phyloP scores from a whole-genome alignment of 805 yeast species.

The Candida orba region DNA sequence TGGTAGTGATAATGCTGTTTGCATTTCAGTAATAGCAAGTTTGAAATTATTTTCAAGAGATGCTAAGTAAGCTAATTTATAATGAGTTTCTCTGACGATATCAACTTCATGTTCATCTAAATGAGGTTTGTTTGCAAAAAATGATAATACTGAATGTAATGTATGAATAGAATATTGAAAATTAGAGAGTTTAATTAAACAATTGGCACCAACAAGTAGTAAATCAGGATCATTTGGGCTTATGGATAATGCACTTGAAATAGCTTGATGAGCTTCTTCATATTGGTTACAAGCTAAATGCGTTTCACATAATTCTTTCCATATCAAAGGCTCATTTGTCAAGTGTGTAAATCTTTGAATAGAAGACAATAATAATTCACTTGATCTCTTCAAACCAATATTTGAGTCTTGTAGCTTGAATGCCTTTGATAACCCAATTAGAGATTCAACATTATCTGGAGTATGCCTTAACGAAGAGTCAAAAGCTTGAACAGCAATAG shows the following conservation, averaged over 20 bases:
- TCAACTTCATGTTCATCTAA: constrained; percentile 32
- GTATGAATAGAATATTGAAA: constrained; percentile 40
- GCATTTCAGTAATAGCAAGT: constrained; percentile 41
- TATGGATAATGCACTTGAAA: constrained; percentile 35
- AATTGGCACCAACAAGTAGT: constrained; percentile 44
- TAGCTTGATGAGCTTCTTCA: constrained; percentile 45
- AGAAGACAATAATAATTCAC: constrained; percentile 16
- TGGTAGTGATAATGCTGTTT: constrained; percentile 43
- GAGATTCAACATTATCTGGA: constrained; percentile 19
- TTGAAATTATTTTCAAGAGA: constrained; percentile 44
- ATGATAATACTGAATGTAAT: constrained; percentile 36
- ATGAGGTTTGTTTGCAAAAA: constrained; percentile 25
- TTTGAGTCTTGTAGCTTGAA: constrained; percentile 11
- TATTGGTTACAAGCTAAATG: constrained; percentile 39
- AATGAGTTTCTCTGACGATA: constrained; percentile 44
- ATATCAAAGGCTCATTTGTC: constrained; percentile 31
- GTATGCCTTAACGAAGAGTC: constrained; percentile 18
- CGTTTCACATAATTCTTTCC: constrained; percentile 47
- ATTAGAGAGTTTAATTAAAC: constrained; percentile 37
- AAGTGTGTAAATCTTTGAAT: constrained; percentile 29
- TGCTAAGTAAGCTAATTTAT: constrained; percentile 50
- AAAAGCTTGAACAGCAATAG: constrained; percentile 16
- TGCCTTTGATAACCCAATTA: constrained; percentile 12
- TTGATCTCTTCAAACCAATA: constrained; percentile 13
- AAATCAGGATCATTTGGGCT: constrained; percentile 36